A percentile compares a stretch with the other conserved stretches of the same genome.
phyloP scores from a whole-genome alignment of 1,139 yeast genomes.

The Torulaspora globosa region DNA sequence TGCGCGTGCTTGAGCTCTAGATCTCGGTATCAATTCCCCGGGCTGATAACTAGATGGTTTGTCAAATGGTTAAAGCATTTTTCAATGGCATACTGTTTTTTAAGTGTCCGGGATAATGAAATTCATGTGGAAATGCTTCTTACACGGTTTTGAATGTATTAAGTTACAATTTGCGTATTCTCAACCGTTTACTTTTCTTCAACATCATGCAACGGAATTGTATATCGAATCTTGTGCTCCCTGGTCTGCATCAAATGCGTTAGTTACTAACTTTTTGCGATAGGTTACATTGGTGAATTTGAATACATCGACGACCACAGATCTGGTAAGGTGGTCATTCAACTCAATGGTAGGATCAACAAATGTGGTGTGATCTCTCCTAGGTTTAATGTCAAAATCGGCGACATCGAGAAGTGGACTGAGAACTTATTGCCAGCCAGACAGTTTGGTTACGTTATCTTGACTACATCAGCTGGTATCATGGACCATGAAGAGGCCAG shows the following conservation, averaged over 20 bases:
- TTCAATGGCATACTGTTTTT: slow-evolving; percentile 89
- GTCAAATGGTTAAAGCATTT: slow-evolving; percentile 50
- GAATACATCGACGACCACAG: slow-evolving; percentile 99
- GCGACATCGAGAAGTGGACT: slow-evolving; percentile 96
- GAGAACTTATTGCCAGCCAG: slow-evolving; percentile 96
- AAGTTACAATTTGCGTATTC: slow-evolving; percentile 14
- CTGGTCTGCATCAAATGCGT: slow-evolving; percentile 1
- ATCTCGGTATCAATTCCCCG: slow-evolving; percentile 42
- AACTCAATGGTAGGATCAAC: slow-evolving; percentile 96
- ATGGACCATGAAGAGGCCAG: slow-evolving; percentile 99
- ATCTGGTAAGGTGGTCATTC: slow-evolving; percentile 96
- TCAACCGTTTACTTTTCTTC: slow-evolving; percentile 71
- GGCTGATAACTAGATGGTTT: slow-evolving; percentile 97
- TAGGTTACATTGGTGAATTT: slow-evolving; percentile 96
- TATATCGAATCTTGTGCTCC: slow-evolving; percentile 7
- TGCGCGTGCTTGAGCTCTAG: not conserved
- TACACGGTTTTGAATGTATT: slow-evolving; percentile 51
- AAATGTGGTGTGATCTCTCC: slow-evolving; percentile 98
- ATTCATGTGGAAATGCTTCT: slow-evolving; percentile 60
- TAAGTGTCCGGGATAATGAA: slow-evolving; percentile 88
- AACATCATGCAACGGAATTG: slow-evolving; percentile 41
- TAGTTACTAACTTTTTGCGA: not conserved
- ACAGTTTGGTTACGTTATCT: slow-evolving; percentile 95
- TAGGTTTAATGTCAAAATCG: slow-evolving; percentile 92
- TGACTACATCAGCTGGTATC: slow-evolving; percentile 98